Percentiles rank a stretch among this genome's conserved stretches.
phyloP scores from a whole-genome alignment of 345 rosid species.

The Dovyalis caffra region DNA sequence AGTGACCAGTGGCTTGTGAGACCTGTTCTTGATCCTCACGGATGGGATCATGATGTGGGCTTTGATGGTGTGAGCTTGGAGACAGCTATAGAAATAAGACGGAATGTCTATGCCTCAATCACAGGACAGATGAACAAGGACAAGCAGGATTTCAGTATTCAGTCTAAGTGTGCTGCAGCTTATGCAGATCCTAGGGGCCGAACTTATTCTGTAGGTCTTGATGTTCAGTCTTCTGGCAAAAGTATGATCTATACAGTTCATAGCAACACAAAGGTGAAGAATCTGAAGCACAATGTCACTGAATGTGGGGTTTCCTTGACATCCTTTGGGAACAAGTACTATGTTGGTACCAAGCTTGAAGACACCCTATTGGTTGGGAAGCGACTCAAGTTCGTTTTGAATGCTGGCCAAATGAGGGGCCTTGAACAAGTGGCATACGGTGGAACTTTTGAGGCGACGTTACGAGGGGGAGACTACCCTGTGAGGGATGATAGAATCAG shows the following conservation, averaged over 20 bases:
- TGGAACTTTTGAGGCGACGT: conserved; percentile 64
- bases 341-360: conserved; percentile 71
- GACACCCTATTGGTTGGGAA: conserved; percentile 69
- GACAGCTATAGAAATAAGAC: conserved; percentile 51
- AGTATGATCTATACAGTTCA: conserved; percentile 62
- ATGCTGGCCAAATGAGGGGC: conserved; percentile 68
- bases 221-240: conserved; percentile 75
- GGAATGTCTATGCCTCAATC: conserved; percentile 51
- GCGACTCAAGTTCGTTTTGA: conserved; percentile 59
- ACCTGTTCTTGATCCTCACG: conserved; percentile 89
- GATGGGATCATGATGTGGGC: conserved; percentile 96
- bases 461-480: conserved; percentile 84
- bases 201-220: conserved; percentile 59
- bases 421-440: conserved; percentile 64
- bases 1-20: conserved; percentile 62
- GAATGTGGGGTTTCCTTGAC: conserved; percentile 66
- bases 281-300: conserved; percentile 53
- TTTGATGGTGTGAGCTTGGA: conserved; percentile 87
- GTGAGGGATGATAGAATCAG: conserved; percentile 56
- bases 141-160: conserved; percentile 70
- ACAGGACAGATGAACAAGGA: conserved; percentile 77
- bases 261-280: conserved; percentile 60
- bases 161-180: conserved; percentile 69
- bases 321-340: conserved; percentile 59
- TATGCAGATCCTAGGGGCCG: conserved; percentile 50